These are phyloP conservation scores for Epichloe amarillans DNA, from an alignment of 2,329 filamentous ascomycete genomes.

Conservation along the genomic window DNA sequence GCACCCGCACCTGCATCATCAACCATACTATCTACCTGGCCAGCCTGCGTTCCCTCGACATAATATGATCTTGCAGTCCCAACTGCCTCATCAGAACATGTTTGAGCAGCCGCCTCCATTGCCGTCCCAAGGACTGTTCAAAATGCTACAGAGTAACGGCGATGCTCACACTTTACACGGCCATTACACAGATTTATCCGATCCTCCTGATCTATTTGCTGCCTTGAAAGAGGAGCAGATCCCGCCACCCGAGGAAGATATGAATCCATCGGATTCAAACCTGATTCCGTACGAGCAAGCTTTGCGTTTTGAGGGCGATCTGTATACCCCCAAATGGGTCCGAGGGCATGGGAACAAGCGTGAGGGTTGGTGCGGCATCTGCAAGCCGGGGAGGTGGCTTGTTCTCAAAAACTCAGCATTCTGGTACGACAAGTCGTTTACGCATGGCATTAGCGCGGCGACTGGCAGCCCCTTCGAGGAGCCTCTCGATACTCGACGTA, in stretches of 20 bases:
- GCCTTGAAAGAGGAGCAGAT: constrained; percentile 62
- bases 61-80: constrained; percentile 42
- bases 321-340: constrained; percentile 76
- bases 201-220: constrained; percentile 64
- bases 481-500: constrained; percentile 60
- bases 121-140: constrained; percentile 60
- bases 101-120: constrained; percentile 48
- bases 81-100: constrained; percentile 34
- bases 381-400: constrained; percentile 74
- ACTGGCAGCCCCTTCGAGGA: constrained; percentile 69
- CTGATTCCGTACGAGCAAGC: constrained; percentile 68
- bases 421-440: constrained; percentile 89
- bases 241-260: constrained; percentile 64
- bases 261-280: constrained; percentile 66
- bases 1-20: constrained; percentile 23
- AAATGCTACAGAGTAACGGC: constrained; percentile 62
- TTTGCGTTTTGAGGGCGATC: constrained; percentile 63
- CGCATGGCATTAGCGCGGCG: constrained; percentile 72
- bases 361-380: constrained; percentile 82
- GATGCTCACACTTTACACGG: constrained; percentile 53
- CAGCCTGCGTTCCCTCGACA: constrained; percentile 38
- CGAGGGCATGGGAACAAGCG: constrained; percentile 77
- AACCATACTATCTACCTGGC: constrained; percentile 39
- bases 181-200: constrained; percentile 60
- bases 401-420: constrained; percentile 84